These are phyloP conservation scores for Nemania serpens DNA, from an alignment of 2,329 filamentous ascomycete genomes.

Conservation along the genomic window DNA sequence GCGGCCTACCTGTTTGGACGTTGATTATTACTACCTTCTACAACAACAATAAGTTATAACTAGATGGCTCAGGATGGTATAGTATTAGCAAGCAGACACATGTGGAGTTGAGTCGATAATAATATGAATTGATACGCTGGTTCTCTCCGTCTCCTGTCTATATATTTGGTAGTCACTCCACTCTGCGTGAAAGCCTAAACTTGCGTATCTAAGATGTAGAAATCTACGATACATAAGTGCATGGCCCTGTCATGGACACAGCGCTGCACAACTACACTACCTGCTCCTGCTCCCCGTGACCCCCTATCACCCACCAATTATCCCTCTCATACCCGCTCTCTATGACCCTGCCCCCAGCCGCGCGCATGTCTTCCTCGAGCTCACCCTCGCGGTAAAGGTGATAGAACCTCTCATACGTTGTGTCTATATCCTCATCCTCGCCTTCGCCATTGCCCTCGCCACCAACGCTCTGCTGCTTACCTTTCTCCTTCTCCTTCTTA, in stretches of 20 bases:
- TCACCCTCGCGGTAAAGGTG: constrained; percentile 89
- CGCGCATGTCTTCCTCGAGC: constrained; percentile 76
- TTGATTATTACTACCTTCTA: too few relatives aligned
- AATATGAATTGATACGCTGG: too few relatives aligned
- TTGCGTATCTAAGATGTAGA: constrained; percentile 21
- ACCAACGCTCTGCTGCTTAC: not conserved
- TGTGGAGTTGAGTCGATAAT: too few relatives aligned
- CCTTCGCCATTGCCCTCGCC: not conserved
- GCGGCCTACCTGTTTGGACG: too few relatives aligned
- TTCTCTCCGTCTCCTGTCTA: too few relatives aligned
- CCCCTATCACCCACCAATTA: constrained; percentile 92
- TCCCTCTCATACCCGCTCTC: constrained; percentile 92
- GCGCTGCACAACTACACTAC: not conserved
- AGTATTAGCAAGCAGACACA: too few relatives aligned
- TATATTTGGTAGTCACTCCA: not conserved
- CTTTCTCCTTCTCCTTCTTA: constrained; percentile 12
- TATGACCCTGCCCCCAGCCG: constrained; percentile 75
- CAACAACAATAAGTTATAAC: too few relatives aligned
- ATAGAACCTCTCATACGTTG: constrained; percentile 86
- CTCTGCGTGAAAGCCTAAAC: constrained; percentile 21
- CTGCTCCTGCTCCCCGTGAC: constrained; percentile 31
- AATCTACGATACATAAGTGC: constrained; percentile 17
- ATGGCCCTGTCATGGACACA: constrained; percentile 8
- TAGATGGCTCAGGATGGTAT: too few relatives aligned
- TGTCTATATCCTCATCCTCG: constrained; percentile 4